phyloP scores from a whole-genome alignment of 768 basidiomycete genomes.

The Termitomyces sp. region DNA sequence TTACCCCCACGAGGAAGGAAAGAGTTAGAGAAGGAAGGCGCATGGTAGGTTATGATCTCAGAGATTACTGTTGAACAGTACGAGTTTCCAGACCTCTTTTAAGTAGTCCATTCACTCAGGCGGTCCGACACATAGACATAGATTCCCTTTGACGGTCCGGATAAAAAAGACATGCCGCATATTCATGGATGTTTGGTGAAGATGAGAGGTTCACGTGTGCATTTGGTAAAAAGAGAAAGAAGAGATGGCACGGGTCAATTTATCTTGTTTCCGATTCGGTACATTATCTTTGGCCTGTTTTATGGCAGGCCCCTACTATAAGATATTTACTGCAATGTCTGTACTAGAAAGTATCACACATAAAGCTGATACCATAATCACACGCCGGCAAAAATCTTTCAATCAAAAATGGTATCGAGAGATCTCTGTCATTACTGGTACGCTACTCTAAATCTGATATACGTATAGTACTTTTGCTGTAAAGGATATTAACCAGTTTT shows the following conservation, averaged over 20 bases:
- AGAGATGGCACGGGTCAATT: too few relatives aligned
- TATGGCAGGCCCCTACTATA: background rate
- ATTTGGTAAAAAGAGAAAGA: background rate
- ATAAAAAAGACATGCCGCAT: background rate
- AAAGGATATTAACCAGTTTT: background rate
- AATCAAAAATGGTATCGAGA: too few relatives aligned
- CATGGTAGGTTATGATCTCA: background rate
- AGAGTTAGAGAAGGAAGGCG: background rate
- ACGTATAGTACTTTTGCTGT: background rate
- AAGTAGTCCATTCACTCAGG: background rate
- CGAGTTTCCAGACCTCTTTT: background rate
- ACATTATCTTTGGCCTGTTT: background rate
- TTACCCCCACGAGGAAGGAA: background rate
- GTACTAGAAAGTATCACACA: too few relatives aligned
- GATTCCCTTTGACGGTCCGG: slow-evolving; percentile 9
- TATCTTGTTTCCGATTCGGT: background rate
- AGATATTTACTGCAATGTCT: too few relatives aligned
- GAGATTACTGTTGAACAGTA: background rate
- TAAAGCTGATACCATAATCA: too few relatives aligned
- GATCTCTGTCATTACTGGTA: background rate
- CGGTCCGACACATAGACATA: slow-evolving; percentile 7
- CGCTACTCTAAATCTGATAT: background rate
- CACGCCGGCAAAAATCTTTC: too few relatives aligned
- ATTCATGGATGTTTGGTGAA: background rate
- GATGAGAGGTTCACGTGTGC: background rate